Evolutionary conservation across 1,139 yeast species (phyloP), one percentile per base, ranked within the genome.

Genomic region (Saccharomyces pastorianus): DNA sequence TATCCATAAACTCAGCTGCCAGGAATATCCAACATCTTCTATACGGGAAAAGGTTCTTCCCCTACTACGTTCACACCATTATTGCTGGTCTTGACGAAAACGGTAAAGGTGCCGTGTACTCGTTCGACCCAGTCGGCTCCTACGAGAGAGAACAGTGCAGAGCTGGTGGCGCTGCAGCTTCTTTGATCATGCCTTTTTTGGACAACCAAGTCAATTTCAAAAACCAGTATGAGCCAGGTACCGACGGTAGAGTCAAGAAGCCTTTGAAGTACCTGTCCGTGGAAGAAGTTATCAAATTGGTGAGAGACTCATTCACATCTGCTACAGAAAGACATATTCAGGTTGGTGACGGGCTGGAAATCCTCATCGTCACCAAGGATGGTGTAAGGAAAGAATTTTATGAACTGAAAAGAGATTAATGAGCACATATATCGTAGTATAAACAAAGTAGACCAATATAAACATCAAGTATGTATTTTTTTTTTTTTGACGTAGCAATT

Each of bases 321-420:
- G 99, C 97, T 32, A 91, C 98, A 27, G 99, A 93, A 74, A 87
- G 99, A 77, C 98, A 95, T 71, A 93, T 93, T 64, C 95, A 91
- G 65, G 98, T 93, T 53, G 99, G 99, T 75, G 99, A 93, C 74
- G 95, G 95, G 7, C 79, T 93, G 61, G 96, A 93, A 72, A 85
- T 93, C 54, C 75, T 86, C 63, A 87, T 93, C 64, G 93, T 93
- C 54, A 89, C 97, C 14, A 91, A 90, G 70, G 96, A 90, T 29
- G 99, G 99, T 53, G 88, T 89, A 51, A 81, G 84, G 73, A 84
- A 81, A 51, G 96, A 89, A 69, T 85, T 81, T 72, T 86, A 75
- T 70, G 95, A 95, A 59, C 79, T 93, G 71, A 90, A 93, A 81
- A 83, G 88, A 68, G 99, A 93, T 77, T 93, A 76, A 67, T 32